Evolutionary conservation across 2,329 filamentous ascomycete genomes (phyloP), one percentile per base, ranked within the genome.

Genomic region (Parastagonospora nodorum): DNA sequence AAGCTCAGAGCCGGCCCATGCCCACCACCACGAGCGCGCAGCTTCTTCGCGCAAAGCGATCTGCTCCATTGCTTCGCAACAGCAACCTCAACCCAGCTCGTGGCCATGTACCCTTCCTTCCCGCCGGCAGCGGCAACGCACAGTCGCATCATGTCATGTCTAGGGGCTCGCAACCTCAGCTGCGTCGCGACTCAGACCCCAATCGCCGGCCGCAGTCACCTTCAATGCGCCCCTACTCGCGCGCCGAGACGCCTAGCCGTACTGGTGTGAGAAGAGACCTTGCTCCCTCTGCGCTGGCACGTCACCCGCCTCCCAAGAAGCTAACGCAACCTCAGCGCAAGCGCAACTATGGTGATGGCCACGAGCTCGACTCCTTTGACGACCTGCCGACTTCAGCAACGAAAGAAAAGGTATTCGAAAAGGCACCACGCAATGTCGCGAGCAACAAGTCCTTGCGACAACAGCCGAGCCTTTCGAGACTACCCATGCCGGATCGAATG

Each of bases 351-450:
- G 94, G 94, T 10, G 91, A 97, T 72, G 94, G 94, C 12, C 89
- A 88, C 53, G 94, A 99, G 74, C 81, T 99, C 30, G 93, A 97
- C 61, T 86, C 84, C 2, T 97, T 99, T 70, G 94, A 99, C 70
- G 94, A 99, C 74, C 78, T 99, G 48, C 93, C 93, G 1, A 97
- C 92, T 0, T 97, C 92, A 12, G 85, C 83, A 10, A 85, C 88
- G 53, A 83, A 85, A 11, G 94, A 99, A 74, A 91, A 86, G 55
- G 89, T 85, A 63, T 99, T 85, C 67, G 80, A 92, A 55, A 95
- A 92, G 72, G 86, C 89, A 63, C 92, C 94, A 2, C 79, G 88
- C 33, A 85, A 83, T 40, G 82, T 84, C 46, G 86, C 88, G 15
- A 84, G 82, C 38, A 84, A 88, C 24, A 91, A 88, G 73, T 82